phyloP scores from a whole-genome alignment of 208 protist species.

The Leishmania guyanensis region DNA sequence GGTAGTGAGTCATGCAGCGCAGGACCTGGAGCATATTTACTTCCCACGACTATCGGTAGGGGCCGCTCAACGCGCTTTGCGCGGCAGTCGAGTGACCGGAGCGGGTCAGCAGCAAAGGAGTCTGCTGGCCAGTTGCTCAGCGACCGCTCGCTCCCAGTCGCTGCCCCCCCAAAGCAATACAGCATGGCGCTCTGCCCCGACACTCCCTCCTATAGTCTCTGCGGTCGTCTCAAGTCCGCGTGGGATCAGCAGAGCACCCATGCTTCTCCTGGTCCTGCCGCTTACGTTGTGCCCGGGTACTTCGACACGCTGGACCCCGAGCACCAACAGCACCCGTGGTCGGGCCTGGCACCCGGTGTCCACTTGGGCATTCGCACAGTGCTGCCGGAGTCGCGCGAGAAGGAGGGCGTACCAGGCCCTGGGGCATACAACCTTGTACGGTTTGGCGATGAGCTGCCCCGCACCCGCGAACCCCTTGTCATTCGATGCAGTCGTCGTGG shows the following conservation, averaged over 20 bases:
- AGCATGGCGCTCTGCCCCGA: slow-evolving; percentile 67
- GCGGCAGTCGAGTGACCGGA: slow-evolving; percentile 4
- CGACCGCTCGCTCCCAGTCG: neutral
- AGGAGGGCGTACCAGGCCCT: slow-evolving; percentile 39
- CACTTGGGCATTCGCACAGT: slow-evolving; percentile 58
- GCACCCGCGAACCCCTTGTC: slow-evolving; percentile 39
- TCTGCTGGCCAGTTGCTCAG: neutral
- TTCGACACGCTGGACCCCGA: slow-evolving; percentile 43
- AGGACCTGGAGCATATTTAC: slow-evolving; percentile 66
- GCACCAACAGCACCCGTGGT: slow-evolving; percentile 13
- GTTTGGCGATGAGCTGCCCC: slow-evolving; percentile 52
- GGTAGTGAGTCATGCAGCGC: slow-evolving; percentile 36
- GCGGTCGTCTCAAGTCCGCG: slow-evolving; percentile 46
- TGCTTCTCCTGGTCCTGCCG: slow-evolving; percentile 35
- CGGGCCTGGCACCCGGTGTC: slow-evolving; percentile 42
- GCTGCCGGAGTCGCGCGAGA: slow-evolving; percentile 32
- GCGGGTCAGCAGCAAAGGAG: neutral
- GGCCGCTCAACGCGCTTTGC: slow-evolving; percentile 56
- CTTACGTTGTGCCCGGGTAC: slow-evolving; percentile 55
- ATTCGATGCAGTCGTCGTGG: slow-evolving; percentile 24
- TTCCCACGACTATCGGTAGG: slow-evolving; percentile 63
- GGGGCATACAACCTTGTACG: slow-evolving; percentile 34
- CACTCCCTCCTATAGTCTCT: slow-evolving; percentile 71
- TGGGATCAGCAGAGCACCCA: slow-evolving; percentile 32
- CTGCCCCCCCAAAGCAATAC: slow-evolving; percentile 60